Base-by-base conservation (phyloP, 2,329 filamentous ascomycete species). In the Stemphylium lycopersici region DNA sequence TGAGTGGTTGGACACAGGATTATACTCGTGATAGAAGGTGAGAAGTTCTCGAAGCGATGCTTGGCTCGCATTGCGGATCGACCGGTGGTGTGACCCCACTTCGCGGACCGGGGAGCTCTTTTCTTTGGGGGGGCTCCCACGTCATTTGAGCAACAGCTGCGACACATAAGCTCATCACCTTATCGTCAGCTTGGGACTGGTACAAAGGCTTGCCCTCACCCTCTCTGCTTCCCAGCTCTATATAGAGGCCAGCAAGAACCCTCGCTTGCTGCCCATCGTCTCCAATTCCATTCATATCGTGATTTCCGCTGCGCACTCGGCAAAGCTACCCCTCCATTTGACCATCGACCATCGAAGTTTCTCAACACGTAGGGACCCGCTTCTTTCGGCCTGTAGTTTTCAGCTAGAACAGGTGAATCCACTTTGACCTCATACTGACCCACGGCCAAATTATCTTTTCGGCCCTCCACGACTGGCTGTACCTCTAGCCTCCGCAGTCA, bases 341-440 rank as follows among this genome's bases (percentile, higher is more conserved):
- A 16, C 48, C 48, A 20, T 36, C 44, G 38, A 33, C 39, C 44
- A 42, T 53, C 42, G 49, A 53, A 59, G 57, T 58, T 66, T 55
- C 59, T 56, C 64, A 67, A 67, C 62, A 61, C 52, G 47, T 55
- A 47, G 42, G 59, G 62, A 58, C 62, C 64, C 64, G 59, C 62
- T 53, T 55, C 41, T 52, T 58, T 56, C 61, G 40, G 47, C 52
- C 47, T 51, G 52, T 49, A 49, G 46, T 61, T 62, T 62, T 52
- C 46, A 43, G 52, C 56, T 51, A 58, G 51, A 56, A 56, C 56
- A 47, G 38, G 16, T 44, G 45, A 52, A 58, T 52, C 59, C 59
- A 65, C 60, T 52, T 65, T 65, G 63, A 63, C 62, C 63, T 65
- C 63, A 66, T 66, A 63, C 51, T 54, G 58, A 57, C 60, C 56